Conservation (phyloP, 129 eudicot genomes). For the sunflower (Helianthus annuus) region DNA sequence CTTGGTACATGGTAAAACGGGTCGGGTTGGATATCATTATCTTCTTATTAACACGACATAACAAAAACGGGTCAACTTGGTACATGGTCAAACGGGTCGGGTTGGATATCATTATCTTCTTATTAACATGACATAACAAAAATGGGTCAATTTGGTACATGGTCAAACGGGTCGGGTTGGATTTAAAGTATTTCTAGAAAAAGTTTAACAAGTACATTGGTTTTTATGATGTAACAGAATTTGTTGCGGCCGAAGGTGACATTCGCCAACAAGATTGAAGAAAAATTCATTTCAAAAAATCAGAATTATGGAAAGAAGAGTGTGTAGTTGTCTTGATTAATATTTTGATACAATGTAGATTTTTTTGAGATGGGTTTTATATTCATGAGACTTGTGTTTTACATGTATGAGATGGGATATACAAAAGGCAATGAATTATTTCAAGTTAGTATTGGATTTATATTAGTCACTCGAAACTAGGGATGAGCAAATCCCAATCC, state of each 20-base stretch:
- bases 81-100: not conserved
- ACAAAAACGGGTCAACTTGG: not conserved
- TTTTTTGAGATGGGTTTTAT: constrained; percentile 14
- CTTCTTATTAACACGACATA: not conserved
- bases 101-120: not conserved
- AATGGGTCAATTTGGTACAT: not conserved
- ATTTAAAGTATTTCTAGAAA: not conserved
- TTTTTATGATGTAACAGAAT: constrained; percentile 29
- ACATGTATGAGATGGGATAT: constrained; percentile 1
- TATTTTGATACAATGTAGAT: constrained; percentile 10
- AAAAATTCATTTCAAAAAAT: constrained; percentile 23
- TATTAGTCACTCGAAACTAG: too few species aligned
- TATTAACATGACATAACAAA: not conserved
- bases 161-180: not conserved
- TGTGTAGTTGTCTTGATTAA: not conserved
- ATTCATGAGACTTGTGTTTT: constrained; percentile 12
- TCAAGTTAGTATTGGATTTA: not conserved
- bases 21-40: constrained; percentile 8
- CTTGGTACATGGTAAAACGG: not conserved
- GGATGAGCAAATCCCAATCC: too few species aligned
- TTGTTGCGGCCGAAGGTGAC: constrained; percentile 43
- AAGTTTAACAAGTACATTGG: not conserved
- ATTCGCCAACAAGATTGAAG: constrained; percentile 43
- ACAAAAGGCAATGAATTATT: not conserved
- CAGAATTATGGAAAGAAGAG: constrained; percentile 11